A percentile compares a stretch with the other conserved stretches of the same genome.
These are phyloP conservation scores for Solanum boliviense DNA, from an alignment of 257 asterid species.

Conservation along the genomic window DNA sequence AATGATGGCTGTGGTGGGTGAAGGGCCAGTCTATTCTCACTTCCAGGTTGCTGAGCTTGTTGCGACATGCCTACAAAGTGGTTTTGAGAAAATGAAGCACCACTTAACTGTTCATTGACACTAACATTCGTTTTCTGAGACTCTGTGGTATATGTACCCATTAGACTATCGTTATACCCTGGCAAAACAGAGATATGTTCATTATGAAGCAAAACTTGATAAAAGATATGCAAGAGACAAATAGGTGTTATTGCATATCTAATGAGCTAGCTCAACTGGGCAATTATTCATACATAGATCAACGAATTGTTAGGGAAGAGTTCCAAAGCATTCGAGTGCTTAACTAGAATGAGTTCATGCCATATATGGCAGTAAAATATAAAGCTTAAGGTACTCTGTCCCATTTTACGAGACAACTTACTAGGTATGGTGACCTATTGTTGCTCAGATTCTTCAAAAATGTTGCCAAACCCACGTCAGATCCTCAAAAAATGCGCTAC, in stretches of 20 bases:
- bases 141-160: slow-evolving; percentile 31
- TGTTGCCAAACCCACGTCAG: neutral
- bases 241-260: neutral
- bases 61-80: slow-evolving; percentile 35
- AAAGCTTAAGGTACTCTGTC: neutral
- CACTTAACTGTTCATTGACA: slow-evolving; percentile 28
- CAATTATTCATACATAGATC: neutral
- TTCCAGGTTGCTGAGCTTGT: slow-evolving; percentile 44
- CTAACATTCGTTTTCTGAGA: slow-evolving; percentile 44
- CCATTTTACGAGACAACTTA: neutral
- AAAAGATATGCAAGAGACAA: neutral
- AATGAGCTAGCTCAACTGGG: neutral
- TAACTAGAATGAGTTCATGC: neutral
- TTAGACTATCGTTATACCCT: slow-evolving; percentile 46
- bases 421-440: neutral
- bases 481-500: neutral
- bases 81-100: slow-evolving; percentile 34
- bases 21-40: slow-evolving; percentile 37
- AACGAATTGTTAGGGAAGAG: neutral
- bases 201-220: neutral
- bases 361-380: neutral
- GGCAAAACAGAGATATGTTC: slow-evolving; percentile 7
- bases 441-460: neutral
- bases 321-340: neutral
- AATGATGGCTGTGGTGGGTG: slow-evolving; percentile 47